These are phyloP conservation scores for Psilocybe cubensis DNA, from an alignment of 768 basidiomycete species.

Conservation along the genomic window DNA sequence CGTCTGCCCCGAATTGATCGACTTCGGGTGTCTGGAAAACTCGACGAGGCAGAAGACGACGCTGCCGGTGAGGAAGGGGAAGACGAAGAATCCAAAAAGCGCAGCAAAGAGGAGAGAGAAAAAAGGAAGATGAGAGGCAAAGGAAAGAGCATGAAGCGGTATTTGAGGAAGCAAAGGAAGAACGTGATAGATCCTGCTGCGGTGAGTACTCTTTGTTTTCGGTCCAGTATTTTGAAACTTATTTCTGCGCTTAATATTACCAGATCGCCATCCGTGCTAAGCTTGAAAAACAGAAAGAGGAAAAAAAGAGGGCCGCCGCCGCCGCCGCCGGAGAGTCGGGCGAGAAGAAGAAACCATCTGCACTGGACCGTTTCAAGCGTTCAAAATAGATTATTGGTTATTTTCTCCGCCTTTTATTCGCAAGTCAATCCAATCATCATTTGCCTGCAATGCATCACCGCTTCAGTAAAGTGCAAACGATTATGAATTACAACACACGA, in stretches of 20 bases:
- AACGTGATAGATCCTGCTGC: conserved; percentile 87
- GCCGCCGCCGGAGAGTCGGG: conserved; percentile 23
- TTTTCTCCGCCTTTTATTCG: background rate
- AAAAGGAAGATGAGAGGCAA: conserved; percentile 88
- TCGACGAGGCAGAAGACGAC: conserved; percentile 65
- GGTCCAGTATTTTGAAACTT: background rate
- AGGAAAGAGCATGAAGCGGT: conserved; percentile 83
- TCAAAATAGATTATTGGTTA: conserved; percentile 24
- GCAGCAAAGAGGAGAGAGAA: conserved; percentile 47
- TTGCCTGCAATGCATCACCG: too few species aligned
- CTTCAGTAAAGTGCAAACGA: too few species aligned
- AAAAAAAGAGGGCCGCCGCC: conserved; percentile 32
- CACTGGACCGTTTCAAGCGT: conserved; percentile 21
- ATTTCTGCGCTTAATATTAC: background rate
- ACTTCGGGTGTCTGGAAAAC: conserved; percentile 72
- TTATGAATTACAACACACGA: too few species aligned
- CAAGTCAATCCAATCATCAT: too few species aligned
- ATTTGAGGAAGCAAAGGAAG: conserved; percentile 89
- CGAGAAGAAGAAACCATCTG: conserved; percentile 19
- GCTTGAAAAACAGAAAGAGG: conserved; percentile 23
- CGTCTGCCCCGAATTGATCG: conserved; percentile 81
- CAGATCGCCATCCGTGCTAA: conserved; percentile 71
- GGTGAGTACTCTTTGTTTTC: conserved; percentile 10
- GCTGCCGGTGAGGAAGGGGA: conserved; percentile 43
- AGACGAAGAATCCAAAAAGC: conserved; percentile 38